Base-by-base conservation (phyloP, 2,329 filamentous ascomycete species). In the Epichloe gansuensis region DNA sequence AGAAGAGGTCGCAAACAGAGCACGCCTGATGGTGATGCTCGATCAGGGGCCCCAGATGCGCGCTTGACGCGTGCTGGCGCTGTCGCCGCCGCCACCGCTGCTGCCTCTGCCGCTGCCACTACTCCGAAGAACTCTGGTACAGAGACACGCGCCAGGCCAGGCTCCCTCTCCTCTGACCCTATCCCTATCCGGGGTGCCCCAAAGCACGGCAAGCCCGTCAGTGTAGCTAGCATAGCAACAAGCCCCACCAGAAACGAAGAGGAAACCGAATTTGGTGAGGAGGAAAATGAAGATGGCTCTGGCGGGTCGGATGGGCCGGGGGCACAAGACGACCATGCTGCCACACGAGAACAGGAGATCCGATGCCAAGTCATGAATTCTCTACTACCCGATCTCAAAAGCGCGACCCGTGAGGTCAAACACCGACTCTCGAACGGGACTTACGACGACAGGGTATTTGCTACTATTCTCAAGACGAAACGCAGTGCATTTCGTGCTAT, bases 381-480 rank as follows among this genome's bases (percentile, higher is more conserved):
- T 9, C 41, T 49, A 2, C 51, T 55, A 11, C 42, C 46, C 1
- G 51, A 55, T 21, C 43, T 56, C 13, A 36, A 13, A 36, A 21
- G 35, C 17, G 53, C 51, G 7, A 51, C 52, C 6, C 38, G 41
- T 13, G 53, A 53, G 41, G 35, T 57, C 15, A 44, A 55, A 27
- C 27, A 25, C 4, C 55, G 50, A 3, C 48, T 55, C 5, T 23
- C 12, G 1, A 50, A 51, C 23, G 50, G 45, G 3, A 21, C 41
- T 17, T 3, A 52, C 34, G 49, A 21, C 4, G 35, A 50, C 42
- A 41, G 17, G 15, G 25, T 41, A 4, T 49, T 46, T 43, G 53
- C 48, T 5, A n/a, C 23, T 3, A 12, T 55, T 13, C 43, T 51
- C 23, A 35, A 47, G 38, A 31, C 39, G 11, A 47, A 44, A 27